Evolutionary conservation across 306 rosid genomes (phyloP), one percentile per base, ranked within the genome.

Genomic region (Macrotyloma uniflorum): DNA sequence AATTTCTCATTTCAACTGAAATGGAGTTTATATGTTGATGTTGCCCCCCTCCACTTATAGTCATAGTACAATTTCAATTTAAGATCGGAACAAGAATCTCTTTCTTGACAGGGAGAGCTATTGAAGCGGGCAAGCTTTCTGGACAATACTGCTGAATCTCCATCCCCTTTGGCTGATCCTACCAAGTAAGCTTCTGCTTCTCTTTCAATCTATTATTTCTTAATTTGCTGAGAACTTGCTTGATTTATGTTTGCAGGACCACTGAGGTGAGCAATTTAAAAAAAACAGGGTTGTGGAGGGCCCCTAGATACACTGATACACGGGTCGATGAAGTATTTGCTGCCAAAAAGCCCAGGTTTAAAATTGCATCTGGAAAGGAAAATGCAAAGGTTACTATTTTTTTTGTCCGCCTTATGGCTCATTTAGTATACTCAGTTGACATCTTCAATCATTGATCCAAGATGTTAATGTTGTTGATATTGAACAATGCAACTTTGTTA

Each of bases 321-420:
- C 91, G 91, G 0, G 87, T 94, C 80, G 90, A 90, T 84, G 97
- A 88, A 80, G 87, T 92, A 61, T 94, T 88, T 86, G 82, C 93
- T 76, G 89, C 83, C 32, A 83, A 83, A 57, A 86, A 86, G 82
- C 58, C 87, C 32, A 83, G 87, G 79, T 86, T 83, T 80, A 80
- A 75, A 78, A 24, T 40, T 68, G 30, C 73, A 28, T 55, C 82
- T 74, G 89, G 93, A 68, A 91, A 95, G 89, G 98, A 91, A 83
- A 91, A 87, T 85, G 63, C 83, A 5, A 91, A 91, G 99, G 98
- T 94, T 77, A 70, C 67, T 57, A 32, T 11, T 59, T 42, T 38
- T 46, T 33, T 61, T 85, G 61, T 50, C 59, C 68, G 5, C 8
- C n/a, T 50, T 6, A 13, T 24, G 6, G 18, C 40, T 67, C 35